Evolutionary conservation across 768 basidiomycete species (phyloP).

Genomic region (Nidularia pulvinata): DNA sequence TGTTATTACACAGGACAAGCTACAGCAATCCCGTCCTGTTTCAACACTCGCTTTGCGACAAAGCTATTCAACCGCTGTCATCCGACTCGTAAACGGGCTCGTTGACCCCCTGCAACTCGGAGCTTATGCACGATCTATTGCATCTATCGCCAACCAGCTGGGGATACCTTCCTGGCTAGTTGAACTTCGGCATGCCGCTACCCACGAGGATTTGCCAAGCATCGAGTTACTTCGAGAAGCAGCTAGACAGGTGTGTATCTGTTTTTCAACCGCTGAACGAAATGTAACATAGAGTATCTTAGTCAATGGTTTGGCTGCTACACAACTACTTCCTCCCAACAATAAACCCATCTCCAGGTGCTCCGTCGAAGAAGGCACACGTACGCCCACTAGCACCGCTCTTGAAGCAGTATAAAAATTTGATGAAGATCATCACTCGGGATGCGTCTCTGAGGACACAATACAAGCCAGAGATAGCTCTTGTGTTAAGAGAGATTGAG

Average conservation of each 20-base stretch:
- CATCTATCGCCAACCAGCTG: constrained; percentile 83
- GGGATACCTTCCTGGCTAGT: constrained; percentile 89
- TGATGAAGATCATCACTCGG: constrained; percentile 59
- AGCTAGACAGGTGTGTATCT: constrained; percentile 55
- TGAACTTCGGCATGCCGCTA: constrained; percentile 91
- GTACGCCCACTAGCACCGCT: constrained; percentile 65
- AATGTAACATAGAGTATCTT: neutral
- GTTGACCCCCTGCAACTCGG: constrained; percentile 94
- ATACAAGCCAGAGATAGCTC: constrained; percentile 47
- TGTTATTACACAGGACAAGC: constrained; percentile 54
- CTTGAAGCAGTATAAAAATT: constrained; percentile 71
- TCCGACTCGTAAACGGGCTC: constrained; percentile 91
- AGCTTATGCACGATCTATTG: constrained; percentile 88
- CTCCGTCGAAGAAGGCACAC: constrained; percentile 22
- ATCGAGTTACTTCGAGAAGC: constrained; percentile 79
- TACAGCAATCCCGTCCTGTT: constrained; percentile 11
- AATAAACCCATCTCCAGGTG: constrained; percentile 48
- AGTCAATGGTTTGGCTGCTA: constrained; percentile 86
- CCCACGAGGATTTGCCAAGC: constrained; percentile 93
- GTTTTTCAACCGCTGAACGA: constrained; percentile 1
- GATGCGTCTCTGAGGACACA: constrained; percentile 61
- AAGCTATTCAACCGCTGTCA: constrained; percentile 77
- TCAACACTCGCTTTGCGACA: constrained; percentile 63
- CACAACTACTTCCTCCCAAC: constrained; percentile 85
- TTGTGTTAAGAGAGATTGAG: constrained; percentile 63